Base-by-base conservation (phyloP, 2,329 filamentous ascomycete genomes). In the Xylaria sp. region DNA sequence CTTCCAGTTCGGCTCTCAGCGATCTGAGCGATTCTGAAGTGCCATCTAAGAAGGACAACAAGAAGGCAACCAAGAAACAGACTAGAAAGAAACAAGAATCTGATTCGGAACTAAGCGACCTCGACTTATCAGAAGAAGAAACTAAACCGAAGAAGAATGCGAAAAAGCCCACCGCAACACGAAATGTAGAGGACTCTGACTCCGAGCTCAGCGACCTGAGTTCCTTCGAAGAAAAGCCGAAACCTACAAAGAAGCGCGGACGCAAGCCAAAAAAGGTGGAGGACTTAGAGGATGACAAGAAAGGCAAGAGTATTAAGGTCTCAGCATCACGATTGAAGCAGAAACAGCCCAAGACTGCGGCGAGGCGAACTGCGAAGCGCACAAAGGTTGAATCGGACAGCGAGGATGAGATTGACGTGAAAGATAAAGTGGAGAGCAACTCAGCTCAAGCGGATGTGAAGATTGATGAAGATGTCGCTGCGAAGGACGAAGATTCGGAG, bases 401-500 rank as follows among this genome's bases (percentile, higher is more conserved):
- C 39, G 76, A 77, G 37, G 76, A 73, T 39, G 72, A 75, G 34
- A 41, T 25, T 15, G 63, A 52, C 23, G 66, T 67, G 9, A 65
- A 71, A 57, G 75, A 70, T 28, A 70, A 71, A 9, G 65, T 63
- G 23, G 67, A 66, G 15, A 54, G 57, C 20, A 28, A 31, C 20
- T 65, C 72, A 31, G n/a, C 18, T 3, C 69, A 72, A 31, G 63
- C n/a, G 18, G 66, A 71, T 31, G 18, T n/a, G n/a, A 67, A 70
- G 37, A 64, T 60, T 25, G 70, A 72, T 3, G 61, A 44, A 7
- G 59, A 64, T 37, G 23, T 62, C 13, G 10, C 50, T 55, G 39
- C 74, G 72, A 84, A 80, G 74, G 81, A 58, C 7, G 73, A 76
- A 62, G 71, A 74, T 76, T 70, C 74, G 41, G 74, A 80, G 70